Conservation (phyloP, 352 stramenopile species). For the Elongisporangium undulatum region DNA sequence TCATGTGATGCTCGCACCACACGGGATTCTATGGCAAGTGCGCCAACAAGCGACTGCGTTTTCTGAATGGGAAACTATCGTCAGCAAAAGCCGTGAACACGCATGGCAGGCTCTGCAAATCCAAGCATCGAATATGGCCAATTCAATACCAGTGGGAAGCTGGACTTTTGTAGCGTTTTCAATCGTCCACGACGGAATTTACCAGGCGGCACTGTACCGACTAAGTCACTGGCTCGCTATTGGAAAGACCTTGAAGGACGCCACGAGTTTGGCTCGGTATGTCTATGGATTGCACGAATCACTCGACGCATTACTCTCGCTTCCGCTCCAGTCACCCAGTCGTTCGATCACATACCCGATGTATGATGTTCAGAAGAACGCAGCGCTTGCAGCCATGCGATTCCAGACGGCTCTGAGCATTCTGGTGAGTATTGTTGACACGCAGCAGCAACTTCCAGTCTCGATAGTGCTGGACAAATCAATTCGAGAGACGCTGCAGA, state of each 20-base stretch:
- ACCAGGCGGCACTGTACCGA: slow-evolving; percentile 34
- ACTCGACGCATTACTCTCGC: slow-evolving; percentile 10
- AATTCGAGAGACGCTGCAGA: slow-evolving; percentile 7
- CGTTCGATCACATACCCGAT: slow-evolving; percentile 33
- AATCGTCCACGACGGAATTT: slow-evolving; percentile 48
- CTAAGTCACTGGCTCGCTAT: slow-evolving; percentile 38
- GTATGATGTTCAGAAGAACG: slow-evolving; percentile 51
- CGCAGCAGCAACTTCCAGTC: not conserved
- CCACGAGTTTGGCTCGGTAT: slow-evolving; percentile 23
- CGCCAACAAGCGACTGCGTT: slow-evolving; percentile 10
- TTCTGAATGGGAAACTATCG: slow-evolving; percentile 12
- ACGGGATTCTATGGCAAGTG: slow-evolving; percentile 48
- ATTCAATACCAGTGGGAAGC: slow-evolving; percentile 18
- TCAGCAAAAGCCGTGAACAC: not conserved
- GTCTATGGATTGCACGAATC: slow-evolving; percentile 23
- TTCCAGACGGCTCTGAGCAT: slow-evolving; percentile 24
- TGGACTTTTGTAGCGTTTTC: slow-evolving; percentile 52
- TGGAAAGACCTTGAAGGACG: slow-evolving; percentile 14
- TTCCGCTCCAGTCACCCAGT: not conserved
- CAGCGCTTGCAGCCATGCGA: slow-evolving; percentile 37
- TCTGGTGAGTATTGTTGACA: not conserved
- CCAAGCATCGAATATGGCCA: not conserved
- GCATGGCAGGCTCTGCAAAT: not conserved
- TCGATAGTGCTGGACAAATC: slow-evolving; percentile 1
- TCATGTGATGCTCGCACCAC: slow-evolving; percentile 28